phyloP scores from a whole-genome alignment of 1,139 yeast genomes.

The Hanseniaspora gamundiae region DNA sequence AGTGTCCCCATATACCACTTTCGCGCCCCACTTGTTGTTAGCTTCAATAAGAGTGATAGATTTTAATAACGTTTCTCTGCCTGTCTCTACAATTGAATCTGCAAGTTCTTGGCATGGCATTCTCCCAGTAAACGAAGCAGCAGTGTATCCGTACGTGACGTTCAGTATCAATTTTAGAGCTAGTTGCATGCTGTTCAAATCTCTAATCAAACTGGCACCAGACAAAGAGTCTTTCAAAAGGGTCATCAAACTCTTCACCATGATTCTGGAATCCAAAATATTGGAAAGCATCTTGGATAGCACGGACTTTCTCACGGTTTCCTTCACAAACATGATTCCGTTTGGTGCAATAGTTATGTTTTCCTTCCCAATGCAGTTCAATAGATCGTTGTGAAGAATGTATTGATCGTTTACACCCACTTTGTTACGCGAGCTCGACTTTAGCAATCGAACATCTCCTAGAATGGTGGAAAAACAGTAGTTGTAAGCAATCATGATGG shows the following conservation, averaged over 20 bases:
- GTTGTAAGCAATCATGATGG: constrained; percentile 83
- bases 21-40: constrained; percentile 61
- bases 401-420: constrained; percentile 39
- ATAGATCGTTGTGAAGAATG: constrained; percentile 42
- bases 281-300: constrained; percentile 79
- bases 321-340: constrained; percentile 66
- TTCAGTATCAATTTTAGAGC: constrained; percentile 87
- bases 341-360: constrained; percentile 70
- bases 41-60: constrained; percentile 61
- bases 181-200: constrained; percentile 66
- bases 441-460: constrained; percentile 51
- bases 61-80: constrained; percentile 65
- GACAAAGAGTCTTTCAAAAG: constrained; percentile 41
- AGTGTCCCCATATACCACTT: constrained; percentile 94
- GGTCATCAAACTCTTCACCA: constrained; percentile 37
- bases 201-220: constrained; percentile 34
- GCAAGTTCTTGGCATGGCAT: constrained; percentile 97
- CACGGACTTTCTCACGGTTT: constrained; percentile 54
- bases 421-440: constrained; percentile 34
- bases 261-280: constrained; percentile 63
- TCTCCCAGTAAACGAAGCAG: constrained; percentile 90
- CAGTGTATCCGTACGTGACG: constrained; percentile 91
- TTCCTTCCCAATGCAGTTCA: constrained; percentile 35
- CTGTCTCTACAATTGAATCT: constrained; percentile 87
- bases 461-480: constrained; percentile 82